Evolutionary conservation across 805 yeast genomes (phyloP), one percentile per base, ranked within the genome.

Genomic region (Ogataea paraovalis): DNA sequence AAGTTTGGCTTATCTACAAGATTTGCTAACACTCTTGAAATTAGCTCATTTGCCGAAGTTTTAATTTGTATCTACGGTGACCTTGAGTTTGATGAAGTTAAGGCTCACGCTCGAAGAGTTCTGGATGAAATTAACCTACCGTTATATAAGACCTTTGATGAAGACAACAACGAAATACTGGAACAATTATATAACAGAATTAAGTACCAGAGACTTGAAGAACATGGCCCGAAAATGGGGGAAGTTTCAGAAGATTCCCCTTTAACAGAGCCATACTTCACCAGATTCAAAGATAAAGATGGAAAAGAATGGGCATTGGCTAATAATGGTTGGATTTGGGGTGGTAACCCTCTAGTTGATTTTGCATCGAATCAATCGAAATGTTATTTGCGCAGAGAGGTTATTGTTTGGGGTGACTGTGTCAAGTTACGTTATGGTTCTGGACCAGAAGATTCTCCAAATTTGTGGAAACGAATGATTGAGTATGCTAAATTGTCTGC

Each of bases 271-370:
- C 82, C 91, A 4, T 92, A 92, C 66, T 92, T 94, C 65, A 89
- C 97, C 2, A 72, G 90, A 49, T 80, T 91, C 55, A 62, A 56
- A 2, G 76, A 65, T 42, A 64, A 68, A 0, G 71, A 72, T 42
- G 92, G 90, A 2, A 72, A 75, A 34, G 69, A 74, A 1, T 83
- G 82, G 70, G 83, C 87, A 8, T 70, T 92, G 49, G 98, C 96
- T 3, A 94, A 94, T 62, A 92, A 94, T 60, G 99, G 99, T 41
- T 92, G 98, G 97, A 89, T 94, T 47, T 92, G 99, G 99, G 91
- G 88, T 45, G 97, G 96, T 10, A 83, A 92, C 56, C 97, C 98
- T 2, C 68, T 91, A 48, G 85, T 88, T 2, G 98, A 92, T 68
- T 92, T 92, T 75, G 99, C 98, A 0, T 85, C 96, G 0, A 66